Evolutionary conservation across 371 early-diverging fungal genomes (phyloP), one percentile per base, ranked within the genome.

Genomic region (Syncephalastrum monosporum): DNA sequence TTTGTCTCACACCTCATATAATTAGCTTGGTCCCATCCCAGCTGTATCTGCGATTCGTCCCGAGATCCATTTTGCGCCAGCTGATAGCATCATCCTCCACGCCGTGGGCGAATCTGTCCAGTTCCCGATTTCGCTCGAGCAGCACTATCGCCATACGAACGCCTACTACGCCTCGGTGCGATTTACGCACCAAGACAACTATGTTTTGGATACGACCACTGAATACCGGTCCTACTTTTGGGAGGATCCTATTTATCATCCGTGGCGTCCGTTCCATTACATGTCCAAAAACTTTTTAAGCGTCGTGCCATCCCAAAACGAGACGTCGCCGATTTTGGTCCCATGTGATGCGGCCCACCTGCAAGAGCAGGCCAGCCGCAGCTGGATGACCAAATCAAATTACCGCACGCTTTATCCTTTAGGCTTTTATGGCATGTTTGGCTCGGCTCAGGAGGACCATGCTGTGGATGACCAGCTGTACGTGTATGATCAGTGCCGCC

Each of bases 181-280:
- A 15, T 68, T 76, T 19, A 24, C 50, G 2, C 61, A 64, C 21
- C 43, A 53, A 0, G 71, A 65, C 10, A 17, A 10, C 3, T 72
- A 64, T 29, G 38, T n/a, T 4, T 46, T 75, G 12, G 55, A 70
- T 33, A 64, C 64, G 5, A 61, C 56, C 5, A 63, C 67, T 0
- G 73, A 75, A 55, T 70, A 68, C 50, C 64, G 76, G 14, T 75
- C 72, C 23, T 69, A 72, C 57, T 75, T 75, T 55, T 75, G 76
- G 72, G 67, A 70, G 42, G 46, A 57, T 4, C 76, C 76, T 1
- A 59, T 62, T 14, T 52, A 60, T 17, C 75, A 75, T 29, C 54
- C 47, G 6, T 64, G 65, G 33, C 53, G 55, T 23, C 75, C 75
- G 21, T 63, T 62, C 57, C 52, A 50, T 25, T 75, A 69, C 57